Base-by-base conservation (phyloP, 2,329 filamentous ascomycete genomes). In the Leptographium galeiforme region DNA sequence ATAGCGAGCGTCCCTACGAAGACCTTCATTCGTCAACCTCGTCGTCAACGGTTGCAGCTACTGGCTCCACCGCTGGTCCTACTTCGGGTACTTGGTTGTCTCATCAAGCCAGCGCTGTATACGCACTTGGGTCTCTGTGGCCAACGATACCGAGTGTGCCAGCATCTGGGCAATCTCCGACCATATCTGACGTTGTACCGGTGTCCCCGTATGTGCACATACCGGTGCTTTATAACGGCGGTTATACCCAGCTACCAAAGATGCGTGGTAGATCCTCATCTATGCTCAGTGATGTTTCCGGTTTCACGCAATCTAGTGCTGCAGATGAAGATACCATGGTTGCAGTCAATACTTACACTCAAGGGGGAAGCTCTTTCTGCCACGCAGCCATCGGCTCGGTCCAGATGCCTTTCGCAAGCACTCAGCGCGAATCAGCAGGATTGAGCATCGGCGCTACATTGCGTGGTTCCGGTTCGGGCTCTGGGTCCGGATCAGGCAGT, bases 241-340 rank as follows among this genome's bases (percentile, higher is more conserved):
- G 47, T 6, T 49, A 8, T n/a, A 47, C 33, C 30, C 51, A 12
- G 39, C 38, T 39, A 30, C 50, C 39, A 36, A 74, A 72, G 63
- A 68, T 70, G 34, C 68, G 80, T 46, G 79, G 78, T 25, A 76
- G 81, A 49, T 83, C 79, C 34, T 82, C 78, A 11, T 82, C 78
- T 54, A 84, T 84, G 81, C 74, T 84, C 2, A 83, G 79, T 61
- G 76, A 82, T 60, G 70, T 84, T 4, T 82, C 79, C n/a, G 79
- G 80, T 19, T 82, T 84, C 60, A 84, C 81, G 8, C 78, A 83
- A 66, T 79, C 75, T 16, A 81, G 76, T 59, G 71, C 70, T 48
- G 77, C 75, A 46, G 77, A 76, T 25, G 70, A 72, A 19, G 70
- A 69, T 44, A 60, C 57, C 39, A 50, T 56, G 51, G 34, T 43